Percentiles rank a stretch among this genome's conserved stretches.
phyloP scores from a whole-genome alignment of 148 eudicot species.

The Rhododendron ovatum region DNA sequence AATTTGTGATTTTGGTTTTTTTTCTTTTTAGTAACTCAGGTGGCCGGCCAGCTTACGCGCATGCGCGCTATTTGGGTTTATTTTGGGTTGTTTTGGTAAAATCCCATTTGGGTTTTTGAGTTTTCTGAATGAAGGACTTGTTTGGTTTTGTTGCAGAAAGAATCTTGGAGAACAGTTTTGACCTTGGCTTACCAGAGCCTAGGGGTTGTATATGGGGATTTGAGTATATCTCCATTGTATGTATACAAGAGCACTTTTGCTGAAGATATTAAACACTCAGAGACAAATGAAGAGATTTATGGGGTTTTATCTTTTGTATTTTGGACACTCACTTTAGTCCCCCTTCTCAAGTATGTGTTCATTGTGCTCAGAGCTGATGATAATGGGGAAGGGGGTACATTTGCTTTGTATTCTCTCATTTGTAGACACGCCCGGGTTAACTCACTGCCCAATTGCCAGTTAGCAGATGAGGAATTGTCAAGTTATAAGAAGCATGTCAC shows the following conservation, averaged over 20 bases:
- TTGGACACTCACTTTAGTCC: constrained; percentile 80
- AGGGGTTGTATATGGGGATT: constrained; percentile 94
- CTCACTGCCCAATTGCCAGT: constrained; percentile 76
- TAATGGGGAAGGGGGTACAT: constrained; percentile 99
- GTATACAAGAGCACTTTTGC: constrained; percentile 81
- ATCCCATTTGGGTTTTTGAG: constrained; percentile 10
- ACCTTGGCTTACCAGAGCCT: constrained; percentile 88
- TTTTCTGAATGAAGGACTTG: neutral
- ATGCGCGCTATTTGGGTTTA: neutral
- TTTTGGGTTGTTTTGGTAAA: neutral
- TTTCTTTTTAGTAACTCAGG: neutral
- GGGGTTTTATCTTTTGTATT: constrained; percentile 83
- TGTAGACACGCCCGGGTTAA: constrained; percentile 87
- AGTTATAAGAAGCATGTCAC: constrained; percentile 57
- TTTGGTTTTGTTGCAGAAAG: constrained; percentile 47
- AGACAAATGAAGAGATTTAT: constrained; percentile 81
- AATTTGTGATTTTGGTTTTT: neutral
- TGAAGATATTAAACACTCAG: constrained; percentile 79
- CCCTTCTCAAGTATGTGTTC: constrained; percentile 80
- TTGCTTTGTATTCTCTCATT: constrained; percentile 79
- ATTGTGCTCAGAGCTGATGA: constrained; percentile 90
- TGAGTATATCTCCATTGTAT: constrained; percentile 84
- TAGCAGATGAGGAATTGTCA: constrained; percentile 81
- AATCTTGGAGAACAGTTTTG: constrained; percentile 76
- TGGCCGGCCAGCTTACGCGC: neutral